These are phyloP conservation scores for Drechslera avenae DNA, from an alignment of 2,329 filamentous ascomycete species.

Conservation along the genomic window DNA sequence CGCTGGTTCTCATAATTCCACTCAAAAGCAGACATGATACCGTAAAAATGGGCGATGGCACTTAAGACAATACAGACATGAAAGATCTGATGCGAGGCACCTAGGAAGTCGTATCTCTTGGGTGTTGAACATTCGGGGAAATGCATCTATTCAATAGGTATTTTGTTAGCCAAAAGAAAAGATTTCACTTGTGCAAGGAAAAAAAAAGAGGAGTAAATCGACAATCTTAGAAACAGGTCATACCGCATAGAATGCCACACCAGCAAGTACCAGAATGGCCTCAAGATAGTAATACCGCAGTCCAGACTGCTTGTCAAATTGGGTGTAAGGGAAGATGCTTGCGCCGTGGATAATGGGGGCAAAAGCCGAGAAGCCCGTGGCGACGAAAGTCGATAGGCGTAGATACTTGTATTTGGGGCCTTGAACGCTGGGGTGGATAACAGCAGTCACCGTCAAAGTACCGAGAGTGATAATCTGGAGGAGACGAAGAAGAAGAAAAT, in stretches of 20 bases:
- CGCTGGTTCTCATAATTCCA: constrained; percentile 11
- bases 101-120: constrained; percentile 83
- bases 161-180: too few species aligned
- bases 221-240: constrained; percentile 86
- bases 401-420: constrained; percentile 82
- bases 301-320: constrained; percentile 64
- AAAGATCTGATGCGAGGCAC: constrained; percentile 88
- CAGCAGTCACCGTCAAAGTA: constrained; percentile 73
- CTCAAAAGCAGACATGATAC: constrained; percentile 7
- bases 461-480: constrained; percentile 52
- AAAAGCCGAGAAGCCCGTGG: constrained; percentile 81
- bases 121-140: constrained; percentile 79
- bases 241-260: constrained; percentile 71
- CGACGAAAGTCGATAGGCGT: constrained; percentile 84
- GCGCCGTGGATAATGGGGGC: constrained; percentile 78
- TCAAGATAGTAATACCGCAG: constrained; percentile 44
- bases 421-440: constrained; percentile 80
- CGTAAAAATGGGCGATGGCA: constrained; percentile 50
- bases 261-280: constrained; percentile 61
- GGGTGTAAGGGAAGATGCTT: constrained; percentile 65
- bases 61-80: constrained; percentile 85
- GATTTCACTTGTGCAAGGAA: too few species aligned
- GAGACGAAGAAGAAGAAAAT: too few species aligned
- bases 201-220: neutral
- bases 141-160: constrained; percentile 64